Evolutionary conservation across 257 asterid genomes (phyloP).

Genomic region (Thymus quinquecostatus): DNA sequence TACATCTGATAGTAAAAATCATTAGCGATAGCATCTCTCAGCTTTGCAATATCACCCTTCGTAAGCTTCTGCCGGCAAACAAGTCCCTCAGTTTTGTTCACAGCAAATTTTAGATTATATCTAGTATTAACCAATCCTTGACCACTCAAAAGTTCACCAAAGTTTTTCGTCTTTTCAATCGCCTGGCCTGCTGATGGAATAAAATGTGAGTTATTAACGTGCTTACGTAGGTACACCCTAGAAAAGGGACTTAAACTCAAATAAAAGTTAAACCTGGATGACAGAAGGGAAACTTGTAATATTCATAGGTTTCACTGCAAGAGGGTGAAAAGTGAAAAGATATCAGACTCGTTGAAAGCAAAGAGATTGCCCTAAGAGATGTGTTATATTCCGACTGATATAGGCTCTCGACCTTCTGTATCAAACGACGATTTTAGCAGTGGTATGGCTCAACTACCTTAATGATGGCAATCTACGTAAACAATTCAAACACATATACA

Average conservation of each 20-base stretch:
- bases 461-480: background rate
- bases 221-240: background rate
- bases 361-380: background rate
- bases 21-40: constrained; percentile 60
- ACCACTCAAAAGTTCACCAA: constrained; percentile 82
- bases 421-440: background rate
- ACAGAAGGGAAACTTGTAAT: constrained; percentile 88
- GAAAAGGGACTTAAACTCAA: no score
- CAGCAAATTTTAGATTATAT: constrained; percentile 62
- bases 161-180: constrained; percentile 60
- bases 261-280: constrained; percentile 60
- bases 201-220: background rate
- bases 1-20: constrained; percentile 86
- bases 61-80: constrained; percentile 45
- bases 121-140: constrained; percentile 62
- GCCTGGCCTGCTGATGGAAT: constrained; percentile 9
- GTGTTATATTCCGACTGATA: no score
- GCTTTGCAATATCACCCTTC: constrained; percentile 55
- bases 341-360: constrained; percentile 32
- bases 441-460: background rate
- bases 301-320: constrained; percentile 94
- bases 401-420: no score
- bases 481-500: background rate
- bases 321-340: constrained; percentile 37
- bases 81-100: constrained; percentile 53